A percentile compares a stretch with the other conserved stretches of the same genome.
Evolutionary conservation across 805 yeast genomes (phyloP).

Genomic region (Candida yuanshanica): DNA sequence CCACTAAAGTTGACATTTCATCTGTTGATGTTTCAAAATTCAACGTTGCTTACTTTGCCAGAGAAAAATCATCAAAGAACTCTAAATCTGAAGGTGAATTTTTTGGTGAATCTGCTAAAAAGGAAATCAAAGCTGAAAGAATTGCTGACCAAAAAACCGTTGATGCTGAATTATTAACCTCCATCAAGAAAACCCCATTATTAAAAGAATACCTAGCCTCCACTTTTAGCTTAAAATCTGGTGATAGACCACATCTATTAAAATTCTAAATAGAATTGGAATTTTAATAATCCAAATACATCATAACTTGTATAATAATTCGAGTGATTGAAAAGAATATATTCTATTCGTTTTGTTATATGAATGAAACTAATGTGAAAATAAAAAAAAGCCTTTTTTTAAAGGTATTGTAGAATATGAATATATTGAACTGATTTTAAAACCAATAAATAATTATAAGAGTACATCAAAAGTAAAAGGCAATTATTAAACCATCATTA

Average conservation of each 20-base stretch:
- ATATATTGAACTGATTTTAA: no score
- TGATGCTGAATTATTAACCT: conserved; percentile 87
- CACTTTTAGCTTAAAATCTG: conserved; percentile 93
- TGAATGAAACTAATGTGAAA: conserved; percentile 9
- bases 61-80: conserved; percentile 81
- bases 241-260: conserved; percentile 98
- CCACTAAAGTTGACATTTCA: conserved; percentile 79
- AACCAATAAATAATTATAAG: no score
- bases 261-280: conserved; percentile 60
- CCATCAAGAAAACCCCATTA: conserved; percentile 95
- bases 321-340: conserved; percentile 20
- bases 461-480: no score
- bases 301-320: conserved; percentile 18
- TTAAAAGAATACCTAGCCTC: conserved; percentile 95
- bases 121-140: conserved; percentile 90
- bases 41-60: conserved; percentile 93
- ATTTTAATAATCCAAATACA: not conserved
- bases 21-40: conserved; percentile 85
- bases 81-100: conserved; percentile 89
- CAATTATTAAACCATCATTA: no score
- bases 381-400: no score
- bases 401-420: no score
- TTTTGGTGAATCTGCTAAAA: conserved; percentile 74
- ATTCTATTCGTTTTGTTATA: conserved; percentile 18
- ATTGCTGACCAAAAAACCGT: conserved; percentile 95